phyloP scores from a whole-genome alignment of 2,329 filamentous ascomycete genomes.

The Mollisiaceae sp. region DNA sequence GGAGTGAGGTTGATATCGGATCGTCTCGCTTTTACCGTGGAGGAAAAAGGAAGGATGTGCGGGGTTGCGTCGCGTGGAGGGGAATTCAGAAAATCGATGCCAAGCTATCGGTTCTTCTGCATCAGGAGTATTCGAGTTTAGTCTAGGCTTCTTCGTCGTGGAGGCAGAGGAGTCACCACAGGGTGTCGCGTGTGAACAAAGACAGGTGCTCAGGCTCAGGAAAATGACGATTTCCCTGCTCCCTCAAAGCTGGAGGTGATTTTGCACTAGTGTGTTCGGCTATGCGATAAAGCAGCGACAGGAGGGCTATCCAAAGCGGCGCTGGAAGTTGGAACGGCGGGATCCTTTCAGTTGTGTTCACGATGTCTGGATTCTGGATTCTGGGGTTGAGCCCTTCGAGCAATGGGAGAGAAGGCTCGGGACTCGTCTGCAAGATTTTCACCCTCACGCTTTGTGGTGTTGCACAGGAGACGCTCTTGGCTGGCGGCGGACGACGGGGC shows the following conservation, averaged over 20 bases:
- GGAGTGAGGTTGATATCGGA: slow-evolving; percentile 21
- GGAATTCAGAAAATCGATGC: slow-evolving; percentile 17
- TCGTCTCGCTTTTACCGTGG: slow-evolving; percentile 24
- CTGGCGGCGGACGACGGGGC: slow-evolving; percentile 3
- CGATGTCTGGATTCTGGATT: background rate
- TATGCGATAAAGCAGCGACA: slow-evolving; percentile 1
- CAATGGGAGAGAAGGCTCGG: slow-evolving; percentile 7
- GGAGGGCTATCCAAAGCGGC: too few relatives aligned
- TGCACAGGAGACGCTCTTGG: background rate
- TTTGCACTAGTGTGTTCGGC: background rate
- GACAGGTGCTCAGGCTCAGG: slow-evolving; percentile 2
- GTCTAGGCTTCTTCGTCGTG: slow-evolving; percentile 14
- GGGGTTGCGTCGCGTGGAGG: slow-evolving; percentile 33
- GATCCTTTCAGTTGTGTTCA: too few relatives aligned
- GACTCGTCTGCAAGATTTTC: slow-evolving; percentile 16
- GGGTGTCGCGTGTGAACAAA: slow-evolving; percentile 30
- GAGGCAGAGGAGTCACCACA: slow-evolving; percentile 15
- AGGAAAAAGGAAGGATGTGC: slow-evolving; percentile 34
- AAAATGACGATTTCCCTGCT: slow-evolving; percentile 21
- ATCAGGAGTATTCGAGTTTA: slow-evolving; percentile 20
- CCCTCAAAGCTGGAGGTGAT: background rate
- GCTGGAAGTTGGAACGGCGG: too few relatives aligned
- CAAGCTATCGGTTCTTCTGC: slow-evolving; percentile 35
- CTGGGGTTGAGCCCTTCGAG: background rate
- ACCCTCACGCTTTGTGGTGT: slow-evolving; percentile 7